Conservation (phyloP, 495 filamentous ascomycete species). For the Astrothelium macrocarpum region DNA sequence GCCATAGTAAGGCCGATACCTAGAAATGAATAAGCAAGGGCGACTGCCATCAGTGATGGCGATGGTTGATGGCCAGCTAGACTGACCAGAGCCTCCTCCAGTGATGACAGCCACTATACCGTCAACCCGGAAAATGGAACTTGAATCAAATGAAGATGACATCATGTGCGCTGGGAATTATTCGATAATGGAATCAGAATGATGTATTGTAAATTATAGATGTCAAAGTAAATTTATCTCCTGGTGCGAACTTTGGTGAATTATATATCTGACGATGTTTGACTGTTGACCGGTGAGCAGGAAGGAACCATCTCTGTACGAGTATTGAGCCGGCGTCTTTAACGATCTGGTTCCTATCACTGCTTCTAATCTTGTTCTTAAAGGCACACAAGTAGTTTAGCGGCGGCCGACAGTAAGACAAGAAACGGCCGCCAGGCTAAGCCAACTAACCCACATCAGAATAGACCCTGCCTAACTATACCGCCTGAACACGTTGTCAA, state of each 20-base stretch:
- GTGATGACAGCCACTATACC: conserved; percentile 54
- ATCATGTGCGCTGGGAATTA: background rate
- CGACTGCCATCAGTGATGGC: background rate
- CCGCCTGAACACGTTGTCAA: conserved; percentile 35
- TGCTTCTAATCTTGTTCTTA: background rate
- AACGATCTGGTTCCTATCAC: background rate
- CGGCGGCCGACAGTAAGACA: background rate
- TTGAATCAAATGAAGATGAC: conserved; percentile 3
- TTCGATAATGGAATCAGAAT: background rate
- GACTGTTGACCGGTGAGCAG: background rate
- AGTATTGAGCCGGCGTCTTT: background rate
- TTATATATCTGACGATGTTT: background rate
- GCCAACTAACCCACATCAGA: background rate
- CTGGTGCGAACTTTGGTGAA: background rate
- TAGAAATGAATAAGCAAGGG: conserved; percentile 14
- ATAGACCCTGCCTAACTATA: conserved; percentile 25
- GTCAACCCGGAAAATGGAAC: conserved; percentile 44
- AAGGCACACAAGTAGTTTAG: background rate
- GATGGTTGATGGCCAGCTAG: background rate
- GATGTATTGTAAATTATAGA: background rate
- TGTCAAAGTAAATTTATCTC: background rate
- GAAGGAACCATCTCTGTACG: background rate
- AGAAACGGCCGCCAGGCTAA: background rate
- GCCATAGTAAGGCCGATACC: conserved; percentile 59
- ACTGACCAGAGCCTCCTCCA: conserved; percentile 48